A percentile compares a stretch with the other conserved stretches of the same genome.
These are phyloP conservation scores for Lavandula angustifolia DNA, from an alignment of 257 asterid genomes.

Conservation along the genomic window DNA sequence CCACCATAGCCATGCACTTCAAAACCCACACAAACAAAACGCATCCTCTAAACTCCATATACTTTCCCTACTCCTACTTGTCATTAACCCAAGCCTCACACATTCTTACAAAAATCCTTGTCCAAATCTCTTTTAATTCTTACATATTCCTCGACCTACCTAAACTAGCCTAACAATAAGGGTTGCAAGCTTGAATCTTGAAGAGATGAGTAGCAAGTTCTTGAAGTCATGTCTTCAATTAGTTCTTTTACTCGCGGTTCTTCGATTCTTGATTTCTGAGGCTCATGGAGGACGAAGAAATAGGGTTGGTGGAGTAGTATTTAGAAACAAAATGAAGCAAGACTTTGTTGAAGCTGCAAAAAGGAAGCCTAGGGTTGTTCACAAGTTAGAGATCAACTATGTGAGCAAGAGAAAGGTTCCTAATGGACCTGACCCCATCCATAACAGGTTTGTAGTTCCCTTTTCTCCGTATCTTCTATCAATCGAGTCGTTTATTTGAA, in stretches of 20 bases:
- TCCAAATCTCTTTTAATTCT: not conserved
- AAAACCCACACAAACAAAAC: not conserved
- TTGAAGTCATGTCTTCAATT: conserved; percentile 34
- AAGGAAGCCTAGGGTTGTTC: conserved; percentile 18
- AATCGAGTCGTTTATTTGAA: too few species aligned
- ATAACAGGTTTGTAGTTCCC: conserved; percentile 50
- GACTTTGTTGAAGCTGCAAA: conserved; percentile 8
- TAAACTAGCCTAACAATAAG: too few species aligned
- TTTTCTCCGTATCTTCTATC: not conserved
- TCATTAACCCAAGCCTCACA: not conserved
- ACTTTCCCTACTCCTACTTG: too few species aligned
- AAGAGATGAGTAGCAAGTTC: conserved; percentile 22
- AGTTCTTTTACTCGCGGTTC: conserved; percentile 34
- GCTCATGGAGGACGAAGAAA: not conserved
- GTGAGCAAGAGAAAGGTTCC: conserved; percentile 65
- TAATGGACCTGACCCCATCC: conserved; percentile 77
- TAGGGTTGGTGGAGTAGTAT: not conserved
- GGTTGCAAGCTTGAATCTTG: not conserved
- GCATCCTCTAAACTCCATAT: not conserved
- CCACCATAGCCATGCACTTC: conserved; percentile 37
- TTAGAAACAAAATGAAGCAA: conserved; percentile 20
- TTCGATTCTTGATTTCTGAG: conserved; percentile 37
- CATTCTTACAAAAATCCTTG: not conserved
- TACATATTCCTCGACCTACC: too few species aligned
- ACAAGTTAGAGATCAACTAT: conserved; percentile 36